A percentile compares a stretch with the other conserved stretches of the same genome.
phyloP scores from a whole-genome alignment of 2,329 filamentous ascomycete species.

The Pseudocercospora ulei region DNA sequence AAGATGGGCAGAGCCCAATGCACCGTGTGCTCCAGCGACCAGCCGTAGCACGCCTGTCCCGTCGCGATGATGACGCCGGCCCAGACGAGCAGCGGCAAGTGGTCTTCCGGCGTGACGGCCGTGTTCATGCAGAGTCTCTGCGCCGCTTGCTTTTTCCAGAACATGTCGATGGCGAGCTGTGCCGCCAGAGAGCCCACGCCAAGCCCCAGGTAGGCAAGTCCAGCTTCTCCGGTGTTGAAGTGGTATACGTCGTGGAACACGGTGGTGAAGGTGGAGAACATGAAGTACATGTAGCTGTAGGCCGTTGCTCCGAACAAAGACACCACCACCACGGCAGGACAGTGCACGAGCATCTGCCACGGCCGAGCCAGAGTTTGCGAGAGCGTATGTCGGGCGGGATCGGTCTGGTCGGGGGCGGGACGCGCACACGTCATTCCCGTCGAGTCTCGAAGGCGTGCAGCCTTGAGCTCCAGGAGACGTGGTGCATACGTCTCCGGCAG shows the following conservation, averaged over 20 bases:
- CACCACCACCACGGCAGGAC: slow-evolving; percentile 26
- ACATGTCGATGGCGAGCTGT: slow-evolving; percentile 39
- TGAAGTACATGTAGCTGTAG: slow-evolving; percentile 45
- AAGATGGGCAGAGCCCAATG: slow-evolving; percentile 39
- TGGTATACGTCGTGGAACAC: slow-evolving; percentile 40
- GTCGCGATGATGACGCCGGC: no score
- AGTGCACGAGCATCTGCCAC: slow-evolving; percentile 8
- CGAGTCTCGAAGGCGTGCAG: neutral
- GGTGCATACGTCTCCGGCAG: slow-evolving; percentile 15
- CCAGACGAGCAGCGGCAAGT: no score
- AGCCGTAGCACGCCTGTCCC: slow-evolving; percentile 33
- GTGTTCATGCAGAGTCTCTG: no score
- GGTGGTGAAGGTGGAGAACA: slow-evolving; percentile 45
- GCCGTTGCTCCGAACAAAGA: slow-evolving; percentile 37
- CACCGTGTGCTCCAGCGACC: slow-evolving; percentile 28
- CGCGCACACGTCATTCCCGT: neutral
- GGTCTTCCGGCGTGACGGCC: no score
- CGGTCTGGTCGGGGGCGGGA: no score
- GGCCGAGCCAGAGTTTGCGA: slow-evolving; percentile 1
- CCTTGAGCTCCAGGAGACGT: neutral
- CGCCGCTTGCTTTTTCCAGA: slow-evolving; percentile 25
- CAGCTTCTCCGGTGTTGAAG: slow-evolving; percentile 30
- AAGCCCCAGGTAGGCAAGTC: slow-evolving; percentile 25
- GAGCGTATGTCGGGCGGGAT: neutral
- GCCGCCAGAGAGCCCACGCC: slow-evolving; percentile 24